A percentile compares a stretch with the other conserved stretches of the same genome.
These are phyloP conservation scores for Aaosphaeria pasadenensis DNA, from an alignment of 2,329 filamentous ascomycete species.

Conservation along the genomic window DNA sequence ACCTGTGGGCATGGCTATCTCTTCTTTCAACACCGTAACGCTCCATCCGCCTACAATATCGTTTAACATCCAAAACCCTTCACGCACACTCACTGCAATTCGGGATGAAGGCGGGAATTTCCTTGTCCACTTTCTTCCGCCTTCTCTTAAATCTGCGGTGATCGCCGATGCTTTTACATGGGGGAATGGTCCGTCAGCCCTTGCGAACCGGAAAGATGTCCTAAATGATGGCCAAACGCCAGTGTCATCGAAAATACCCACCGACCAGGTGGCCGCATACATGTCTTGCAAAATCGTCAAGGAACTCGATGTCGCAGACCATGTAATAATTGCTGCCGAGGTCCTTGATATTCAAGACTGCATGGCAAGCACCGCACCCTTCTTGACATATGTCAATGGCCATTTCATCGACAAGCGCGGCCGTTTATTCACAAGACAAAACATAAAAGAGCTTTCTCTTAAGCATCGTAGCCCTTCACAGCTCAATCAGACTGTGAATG, in stretches of 20 bases:
- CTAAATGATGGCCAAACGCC: constrained; percentile 6
- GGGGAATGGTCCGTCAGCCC: constrained; percentile 22
- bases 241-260: constrained; percentile 15
- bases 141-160: constrained; percentile 21
- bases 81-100: constrained; percentile 55
- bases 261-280: constrained; percentile 18
- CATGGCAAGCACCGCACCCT: background rate
- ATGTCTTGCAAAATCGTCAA: constrained; percentile 35
- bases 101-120: constrained; percentile 41
- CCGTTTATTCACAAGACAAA: too few relatives aligned
- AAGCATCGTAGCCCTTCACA: too few relatives aligned
- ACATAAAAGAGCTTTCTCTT: too few relatives aligned
- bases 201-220: background rate
- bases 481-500: too few relatives aligned
- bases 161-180: constrained; percentile 27
- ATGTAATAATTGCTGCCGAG: constrained; percentile 47
- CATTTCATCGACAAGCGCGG: too few relatives aligned
- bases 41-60: constrained; percentile 58
- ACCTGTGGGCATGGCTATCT: constrained; percentile 52
- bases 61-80: constrained; percentile 60
- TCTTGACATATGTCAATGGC: constrained; percentile 13
- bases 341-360: constrained; percentile 15
- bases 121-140: constrained; percentile 50
- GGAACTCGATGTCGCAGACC: constrained; percentile 44
- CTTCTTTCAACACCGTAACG: constrained; percentile 60